phyloP scores from a whole-genome alignment of 2,329 filamentous ascomycete genomes.

The Verticillium zaregamsianum region DNA sequence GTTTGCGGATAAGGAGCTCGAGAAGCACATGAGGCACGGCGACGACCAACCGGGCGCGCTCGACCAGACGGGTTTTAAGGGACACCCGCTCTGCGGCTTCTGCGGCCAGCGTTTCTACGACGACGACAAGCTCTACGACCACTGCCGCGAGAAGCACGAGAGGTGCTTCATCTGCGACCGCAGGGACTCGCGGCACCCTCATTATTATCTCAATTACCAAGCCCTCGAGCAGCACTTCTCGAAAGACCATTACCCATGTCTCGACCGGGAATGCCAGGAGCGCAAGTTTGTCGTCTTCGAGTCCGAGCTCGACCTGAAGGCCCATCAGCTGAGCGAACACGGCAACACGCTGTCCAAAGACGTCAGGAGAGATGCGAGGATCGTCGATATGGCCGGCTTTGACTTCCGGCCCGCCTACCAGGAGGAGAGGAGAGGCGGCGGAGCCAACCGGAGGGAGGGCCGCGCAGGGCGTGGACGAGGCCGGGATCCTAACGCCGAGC shows the following conservation, averaged over 20 bases:
- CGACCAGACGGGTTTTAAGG: slow-evolving; percentile 93
- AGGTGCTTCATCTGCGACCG: slow-evolving; percentile 92
- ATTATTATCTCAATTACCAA: slow-evolving; percentile 90
- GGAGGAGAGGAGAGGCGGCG: slow-evolving; percentile 49
- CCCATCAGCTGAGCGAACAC: slow-evolving; percentile 82
- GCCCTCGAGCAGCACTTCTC: slow-evolving; percentile 82
- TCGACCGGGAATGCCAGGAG: slow-evolving; percentile 82
- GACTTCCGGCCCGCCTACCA: slow-evolving; percentile 73
- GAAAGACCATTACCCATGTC: slow-evolving; percentile 81
- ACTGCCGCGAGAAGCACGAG: slow-evolving; percentile 92
- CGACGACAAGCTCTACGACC: slow-evolving; percentile 88
- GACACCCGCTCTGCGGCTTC: slow-evolving; percentile 91
- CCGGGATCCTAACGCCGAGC: slow-evolving; percentile 82
- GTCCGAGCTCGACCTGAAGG: slow-evolving; percentile 91
- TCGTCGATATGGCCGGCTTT: slow-evolving; percentile 85
- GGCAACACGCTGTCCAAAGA: slow-evolving; percentile 78
- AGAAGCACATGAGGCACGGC: slow-evolving; percentile 83
- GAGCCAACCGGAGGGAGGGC: slow-evolving; percentile 25
- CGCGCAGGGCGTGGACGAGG: slow-evolving; percentile 53
- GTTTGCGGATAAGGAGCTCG: slow-evolving; percentile 75
- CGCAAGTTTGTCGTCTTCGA: slow-evolving; percentile 98
- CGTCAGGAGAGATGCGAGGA: slow-evolving; percentile 73
- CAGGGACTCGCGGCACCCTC: slow-evolving; percentile 63
- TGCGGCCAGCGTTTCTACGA: slow-evolving; percentile 92
- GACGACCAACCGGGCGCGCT: slow-evolving; percentile 86